A percentile compares a stretch with the other conserved stretches of the same genome.
Evolutionary conservation across 768 basidiomycete species (phyloP).

Genomic region (Epithele typhae): DNA sequence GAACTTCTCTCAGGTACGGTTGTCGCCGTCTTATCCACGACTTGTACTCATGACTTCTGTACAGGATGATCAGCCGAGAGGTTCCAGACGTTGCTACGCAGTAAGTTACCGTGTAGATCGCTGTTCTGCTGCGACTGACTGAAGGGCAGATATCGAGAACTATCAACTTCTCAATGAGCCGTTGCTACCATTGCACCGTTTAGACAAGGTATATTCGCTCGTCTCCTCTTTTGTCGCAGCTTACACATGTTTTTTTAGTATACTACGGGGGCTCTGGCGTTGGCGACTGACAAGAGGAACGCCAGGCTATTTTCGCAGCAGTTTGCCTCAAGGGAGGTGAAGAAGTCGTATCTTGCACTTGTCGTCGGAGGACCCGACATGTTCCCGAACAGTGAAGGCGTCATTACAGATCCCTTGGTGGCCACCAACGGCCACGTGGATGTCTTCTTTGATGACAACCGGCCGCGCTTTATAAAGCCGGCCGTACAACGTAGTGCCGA

Average conservation of each 20-base stretch:
- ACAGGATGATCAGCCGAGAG: too few relatives aligned
- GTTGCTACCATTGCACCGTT: conserved; percentile 2
- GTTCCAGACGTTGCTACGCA: too few relatives aligned
- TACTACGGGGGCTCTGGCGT: conserved; percentile 4
- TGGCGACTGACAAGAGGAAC: neutral
- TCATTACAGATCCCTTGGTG: neutral
- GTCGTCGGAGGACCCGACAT: conserved; percentile 3
- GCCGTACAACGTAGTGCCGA: too few relatives aligned
- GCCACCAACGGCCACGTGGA: conserved; percentile 2
- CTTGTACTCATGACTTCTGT: too few relatives aligned
- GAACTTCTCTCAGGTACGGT: too few relatives aligned
- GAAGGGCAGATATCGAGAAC: too few relatives aligned
- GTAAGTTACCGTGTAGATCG: too few relatives aligned
- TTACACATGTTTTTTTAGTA: neutral
- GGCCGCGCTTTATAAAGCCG: too few relatives aligned
- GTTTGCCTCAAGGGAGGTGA: neutral
- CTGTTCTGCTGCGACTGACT: too few relatives aligned
- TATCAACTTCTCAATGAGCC: too few relatives aligned
- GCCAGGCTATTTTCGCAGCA: conserved; percentile 1
- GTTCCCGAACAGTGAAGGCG: neutral
- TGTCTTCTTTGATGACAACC: too few relatives aligned
- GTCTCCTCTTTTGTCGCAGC: neutral
- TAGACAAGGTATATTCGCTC: conserved; percentile 7
- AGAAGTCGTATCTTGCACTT: conserved; percentile 11
- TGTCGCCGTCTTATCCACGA: too few relatives aligned